Evolutionary conservation across 768 basidiomycete species (phyloP).

Genomic region (Leccinum arenicola): DNA sequence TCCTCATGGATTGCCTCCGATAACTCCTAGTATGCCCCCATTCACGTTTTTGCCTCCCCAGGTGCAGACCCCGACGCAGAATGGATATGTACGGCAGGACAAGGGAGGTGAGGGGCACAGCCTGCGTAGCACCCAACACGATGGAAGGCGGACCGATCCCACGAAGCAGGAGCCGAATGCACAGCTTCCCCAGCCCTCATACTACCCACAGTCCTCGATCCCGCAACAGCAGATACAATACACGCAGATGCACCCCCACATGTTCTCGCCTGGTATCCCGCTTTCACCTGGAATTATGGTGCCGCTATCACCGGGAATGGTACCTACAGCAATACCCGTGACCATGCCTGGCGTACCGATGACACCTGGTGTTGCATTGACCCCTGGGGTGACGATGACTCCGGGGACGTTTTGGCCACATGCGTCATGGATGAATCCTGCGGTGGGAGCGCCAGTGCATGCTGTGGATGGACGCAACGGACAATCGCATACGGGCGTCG

Average conservation of each 20-base stretch:
- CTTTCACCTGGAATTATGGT: conserved; percentile 32
- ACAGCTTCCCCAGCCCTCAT: conserved; percentile 9
- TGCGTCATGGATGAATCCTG: conserved; percentile 55
- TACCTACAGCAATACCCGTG: conserved; percentile 16
- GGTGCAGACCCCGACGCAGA: conserved; percentile 25
- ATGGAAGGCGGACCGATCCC: conserved; percentile 4
- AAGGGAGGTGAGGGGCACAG: conserved; percentile 2
- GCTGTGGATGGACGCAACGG: conserved; percentile 16
- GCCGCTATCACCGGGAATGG: conserved; percentile 25
- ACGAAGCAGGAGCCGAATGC: conserved; percentile 5
- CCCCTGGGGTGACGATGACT: conserved; percentile 69
- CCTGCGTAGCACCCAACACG: conserved; percentile 2
- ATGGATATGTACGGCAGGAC: conserved; percentile 6
- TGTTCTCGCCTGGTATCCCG: conserved; percentile 33
- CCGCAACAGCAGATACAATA: conserved; percentile 24
- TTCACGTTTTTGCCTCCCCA: conserved; percentile 77
- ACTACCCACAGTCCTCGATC: conserved; percentile 12
- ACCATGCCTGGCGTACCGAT: conserved; percentile 23
- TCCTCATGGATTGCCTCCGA: conserved; percentile 82
- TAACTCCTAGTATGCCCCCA: conserved; percentile 97
- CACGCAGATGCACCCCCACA: conserved; percentile 21
- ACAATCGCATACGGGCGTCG: conserved; percentile 11
- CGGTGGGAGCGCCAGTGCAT: conserved; percentile 59
- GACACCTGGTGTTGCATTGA: conserved; percentile 30
- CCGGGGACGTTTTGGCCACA: conserved; percentile 73